A percentile compares a stretch with the other conserved stretches of the same genome.
Evolutionary conservation across 1,284 basidiomycete species (phyloP).

Genomic region (Apiotrichum mycotoxinovorans): DNA sequence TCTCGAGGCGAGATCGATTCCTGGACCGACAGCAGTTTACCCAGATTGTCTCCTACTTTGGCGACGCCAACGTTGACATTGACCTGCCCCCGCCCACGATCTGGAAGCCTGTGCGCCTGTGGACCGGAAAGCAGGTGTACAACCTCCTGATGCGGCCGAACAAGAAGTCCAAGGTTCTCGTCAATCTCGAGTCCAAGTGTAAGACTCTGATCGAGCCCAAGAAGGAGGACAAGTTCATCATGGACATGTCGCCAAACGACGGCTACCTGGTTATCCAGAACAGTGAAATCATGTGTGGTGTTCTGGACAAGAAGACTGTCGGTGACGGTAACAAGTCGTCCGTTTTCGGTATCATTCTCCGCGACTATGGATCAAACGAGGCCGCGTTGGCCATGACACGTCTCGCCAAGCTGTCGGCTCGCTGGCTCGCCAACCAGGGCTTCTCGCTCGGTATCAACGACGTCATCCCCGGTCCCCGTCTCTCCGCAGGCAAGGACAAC

Average conservation of each 20-base stretch:
- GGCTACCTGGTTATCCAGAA: constrained; percentile 97
- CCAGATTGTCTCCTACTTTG: constrained; percentile 93
- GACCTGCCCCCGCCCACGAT: constrained; percentile 94
- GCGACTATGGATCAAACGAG: constrained; percentile 94
- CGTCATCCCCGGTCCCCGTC: constrained; percentile 86
- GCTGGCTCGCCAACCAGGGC: constrained; percentile 93
- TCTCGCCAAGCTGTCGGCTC: constrained; percentile 89
- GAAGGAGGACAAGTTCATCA: constrained; percentile 52
- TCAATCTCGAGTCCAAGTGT: constrained; percentile 97
- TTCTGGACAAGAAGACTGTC: constrained; percentile 98
- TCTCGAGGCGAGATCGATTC: constrained; percentile 89
- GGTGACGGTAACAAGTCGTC: constrained; percentile 99
- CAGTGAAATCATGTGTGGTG: constrained; percentile 98
- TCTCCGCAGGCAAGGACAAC: constrained; percentile 75
- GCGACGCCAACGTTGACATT: constrained; percentile 85
- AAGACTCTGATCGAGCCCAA: constrained; percentile 86
- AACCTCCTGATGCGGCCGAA: constrained; percentile 95
- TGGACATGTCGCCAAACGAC: constrained; percentile 92
- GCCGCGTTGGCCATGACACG: constrained; percentile 95
- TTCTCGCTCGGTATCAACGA: constrained; percentile 99
- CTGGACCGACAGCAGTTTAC: constrained; percentile 93
- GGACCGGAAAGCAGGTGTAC: constrained; percentile 99
- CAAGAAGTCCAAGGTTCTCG: constrained; percentile 72
- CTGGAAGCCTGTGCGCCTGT: constrained; percentile 85
- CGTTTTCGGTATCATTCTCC: constrained; percentile 94